Base-by-base conservation (phyloP, 2,329 filamentous ascomycete species). In the Pseudogymnoascus sp. region DNA sequence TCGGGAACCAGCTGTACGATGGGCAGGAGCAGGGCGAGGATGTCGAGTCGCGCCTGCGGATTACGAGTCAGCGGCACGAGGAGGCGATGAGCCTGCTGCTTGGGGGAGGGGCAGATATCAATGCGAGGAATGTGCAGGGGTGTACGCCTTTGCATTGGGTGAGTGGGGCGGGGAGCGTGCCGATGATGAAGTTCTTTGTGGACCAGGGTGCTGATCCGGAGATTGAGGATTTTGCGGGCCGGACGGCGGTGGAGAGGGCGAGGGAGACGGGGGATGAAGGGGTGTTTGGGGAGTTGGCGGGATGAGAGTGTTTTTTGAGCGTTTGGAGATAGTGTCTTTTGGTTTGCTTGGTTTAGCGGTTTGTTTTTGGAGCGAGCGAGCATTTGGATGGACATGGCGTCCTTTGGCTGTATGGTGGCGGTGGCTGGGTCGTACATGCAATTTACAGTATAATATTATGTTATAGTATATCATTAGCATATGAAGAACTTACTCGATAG, bases 181-280 rank as follows among this genome's bases (percentile, higher is more conserved):
- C 43, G 6, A 53, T 53, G 43, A 53, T 53, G 43, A 53, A 53
- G 43, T 53, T 53, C 43, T 53, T 53, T 14, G 14, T 53, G n/a
- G 43, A 53, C 7, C 43, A 53, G 24, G 43, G 43, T 11, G 43
- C 43, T 24, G 43, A 53, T 11, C 43, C 43, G 11, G 43, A 53
- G 14, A 53, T 53, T 28, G 24, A 53, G 4, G 43, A 53, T 28
- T 53, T 53, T 31, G 43, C 26, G 2, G 43, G 43, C 1, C 24
- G 43, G 14, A 53, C 43, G 43, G 43, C 43, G 14, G 26, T 53
- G 7, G 43, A 53, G 14, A 53, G 43, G 14, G 43, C 43, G 6
- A 53, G 43, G 7, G 43, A 53, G 43, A 53, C 43, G 14, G 43
- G 43, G 14, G 43, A 53, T 16, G 43, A 53, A 14, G 43, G 43